These are phyloP conservation scores for Starmerella vitae DNA, from an alignment of 805 yeast species.

Conservation along the genomic window DNA sequence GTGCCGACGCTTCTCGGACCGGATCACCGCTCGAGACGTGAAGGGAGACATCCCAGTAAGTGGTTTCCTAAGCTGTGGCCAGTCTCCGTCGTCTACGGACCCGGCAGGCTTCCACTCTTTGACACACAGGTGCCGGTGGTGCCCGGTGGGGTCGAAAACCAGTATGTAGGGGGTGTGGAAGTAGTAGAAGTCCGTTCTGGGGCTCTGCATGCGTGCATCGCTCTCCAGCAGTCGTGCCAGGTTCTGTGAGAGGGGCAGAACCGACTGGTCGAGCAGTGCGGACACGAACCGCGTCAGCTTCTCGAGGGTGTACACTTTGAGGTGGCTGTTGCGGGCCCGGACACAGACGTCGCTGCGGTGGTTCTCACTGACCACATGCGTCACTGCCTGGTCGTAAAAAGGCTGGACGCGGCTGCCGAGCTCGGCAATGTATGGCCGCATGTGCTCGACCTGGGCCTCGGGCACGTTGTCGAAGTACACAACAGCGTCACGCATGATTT, in stretches of 20 bases:
- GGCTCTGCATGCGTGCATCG: slow-evolving; percentile 43
- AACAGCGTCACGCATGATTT: slow-evolving; percentile 43
- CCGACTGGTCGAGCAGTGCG: slow-evolving; percentile 16
- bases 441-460: slow-evolving; percentile 19
- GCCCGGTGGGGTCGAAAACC: slow-evolving; percentile 67
- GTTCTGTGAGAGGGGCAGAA: slow-evolving; percentile 19
- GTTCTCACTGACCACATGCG: slow-evolving; percentile 62
- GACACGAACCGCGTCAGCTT: slow-evolving; percentile 68
- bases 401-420: slow-evolving; percentile 36
- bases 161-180: slow-evolving; percentile 63
- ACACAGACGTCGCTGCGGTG: slow-evolving; percentile 46
- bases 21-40: slow-evolving; percentile 27
- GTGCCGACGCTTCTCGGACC: slow-evolving; percentile 8
- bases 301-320: slow-evolving; percentile 80
- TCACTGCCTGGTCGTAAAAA: slow-evolving; percentile 48
- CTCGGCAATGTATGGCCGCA: slow-evolving; percentile 20
- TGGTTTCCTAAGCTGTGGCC: slow-evolving; percentile 51
- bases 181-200: slow-evolving; percentile 68
- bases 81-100: slow-evolving; percentile 27
- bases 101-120: slow-evolving; percentile 55
- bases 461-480: slow-evolving; percentile 48
- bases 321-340: slow-evolving; percentile 44
- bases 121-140: slow-evolving; percentile 63
- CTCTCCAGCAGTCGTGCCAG: slow-evolving; percentile 58
- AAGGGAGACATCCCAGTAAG: slow-evolving; percentile 75